These are phyloP conservation scores for Dactylellina sp. DNA, from an alignment of 2,329 filamentous ascomycete species.

Conservation along the genomic window DNA sequence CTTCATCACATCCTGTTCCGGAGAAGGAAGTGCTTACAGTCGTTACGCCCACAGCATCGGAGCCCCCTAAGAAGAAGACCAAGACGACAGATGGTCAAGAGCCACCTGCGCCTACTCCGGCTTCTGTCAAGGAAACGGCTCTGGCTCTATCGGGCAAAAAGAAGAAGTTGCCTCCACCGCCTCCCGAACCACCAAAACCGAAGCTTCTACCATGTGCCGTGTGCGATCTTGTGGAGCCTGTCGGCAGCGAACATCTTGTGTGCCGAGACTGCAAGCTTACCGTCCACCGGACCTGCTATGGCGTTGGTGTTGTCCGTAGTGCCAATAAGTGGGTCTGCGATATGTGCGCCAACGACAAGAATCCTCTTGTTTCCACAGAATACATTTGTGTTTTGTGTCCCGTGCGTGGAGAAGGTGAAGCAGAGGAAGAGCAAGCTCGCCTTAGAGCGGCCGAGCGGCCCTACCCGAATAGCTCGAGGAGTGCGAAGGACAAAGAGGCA, in stretches of 20 bases:
- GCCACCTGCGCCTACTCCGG: slow-evolving; percentile 63
- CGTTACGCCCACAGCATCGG: slow-evolving; percentile 61
- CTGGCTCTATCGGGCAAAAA: slow-evolving; percentile 65
- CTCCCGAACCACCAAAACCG: slow-evolving; percentile 81
- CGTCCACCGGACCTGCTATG: slow-evolving; percentile 92
- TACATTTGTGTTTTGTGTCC: slow-evolving; percentile 86
- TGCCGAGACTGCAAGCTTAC: slow-evolving; percentile 91
- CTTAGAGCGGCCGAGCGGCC: slow-evolving; percentile 58
- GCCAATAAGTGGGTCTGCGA: slow-evolving; percentile 92
- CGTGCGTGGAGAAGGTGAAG: slow-evolving; percentile 72
- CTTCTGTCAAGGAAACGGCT: slow-evolving; percentile 65
- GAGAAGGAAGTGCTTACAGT: slow-evolving; percentile 60
- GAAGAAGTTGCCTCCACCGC: slow-evolving; percentile 70
- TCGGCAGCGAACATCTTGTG: slow-evolving; percentile 77
- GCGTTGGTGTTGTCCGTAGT: slow-evolving; percentile 77
- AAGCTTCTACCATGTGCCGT: slow-evolving; percentile 85
- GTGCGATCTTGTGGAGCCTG: slow-evolving; percentile 79
- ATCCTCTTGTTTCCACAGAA: slow-evolving; percentile 89
- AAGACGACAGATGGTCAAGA: slow-evolving; percentile 66
- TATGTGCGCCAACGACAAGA: slow-evolving; percentile 94
- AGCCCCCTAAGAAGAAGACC: slow-evolving; percentile 75
- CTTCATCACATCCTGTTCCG: slow-evolving; percentile 59
- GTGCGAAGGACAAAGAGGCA: slow-evolving; percentile 94
- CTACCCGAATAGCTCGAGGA: slow-evolving; percentile 76
- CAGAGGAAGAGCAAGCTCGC: slow-evolving; percentile 66